Evolutionary conservation across 305 asterid genomes (phyloP).

Genomic region (Fraxinus dipetala): DNA sequence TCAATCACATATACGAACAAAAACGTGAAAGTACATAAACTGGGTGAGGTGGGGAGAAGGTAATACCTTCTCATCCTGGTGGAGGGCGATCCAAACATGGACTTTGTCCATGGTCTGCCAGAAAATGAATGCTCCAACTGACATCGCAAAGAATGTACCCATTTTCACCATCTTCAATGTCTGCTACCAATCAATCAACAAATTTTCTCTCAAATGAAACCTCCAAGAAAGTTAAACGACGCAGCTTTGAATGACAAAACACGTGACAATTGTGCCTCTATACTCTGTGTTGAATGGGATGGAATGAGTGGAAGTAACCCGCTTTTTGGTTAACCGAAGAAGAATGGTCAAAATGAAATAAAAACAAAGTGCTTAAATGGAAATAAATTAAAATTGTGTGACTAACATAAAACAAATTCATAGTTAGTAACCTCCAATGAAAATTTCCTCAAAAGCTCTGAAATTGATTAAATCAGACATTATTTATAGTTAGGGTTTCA

Average conservation of each 20-base stretch:
- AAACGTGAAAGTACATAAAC: background rate
- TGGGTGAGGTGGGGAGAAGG: background rate
- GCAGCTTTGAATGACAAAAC: background rate
- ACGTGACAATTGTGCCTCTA: background rate
- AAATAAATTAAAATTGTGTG: background rate
- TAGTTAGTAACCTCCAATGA: background rate
- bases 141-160: constrained; percentile 57
- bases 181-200: background rate
- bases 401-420: background rate
- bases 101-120: constrained; percentile 78
- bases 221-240: background rate
- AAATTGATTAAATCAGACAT: background rate
- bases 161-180: constrained; percentile 51
- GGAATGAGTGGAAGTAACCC: background rate
- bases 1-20: background rate
- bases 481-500: background rate
- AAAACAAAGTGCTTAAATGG: background rate
- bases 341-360: background rate
- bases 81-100: constrained; percentile 79
- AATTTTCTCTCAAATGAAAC: background rate
- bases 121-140: constrained; percentile 62
- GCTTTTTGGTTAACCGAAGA: background rate
- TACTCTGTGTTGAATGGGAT: background rate
- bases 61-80: constrained; percentile 65
- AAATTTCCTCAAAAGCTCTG: background rate